Conservation (phyloP, 106 monocot species). For the Dioscorea alata region DNA sequence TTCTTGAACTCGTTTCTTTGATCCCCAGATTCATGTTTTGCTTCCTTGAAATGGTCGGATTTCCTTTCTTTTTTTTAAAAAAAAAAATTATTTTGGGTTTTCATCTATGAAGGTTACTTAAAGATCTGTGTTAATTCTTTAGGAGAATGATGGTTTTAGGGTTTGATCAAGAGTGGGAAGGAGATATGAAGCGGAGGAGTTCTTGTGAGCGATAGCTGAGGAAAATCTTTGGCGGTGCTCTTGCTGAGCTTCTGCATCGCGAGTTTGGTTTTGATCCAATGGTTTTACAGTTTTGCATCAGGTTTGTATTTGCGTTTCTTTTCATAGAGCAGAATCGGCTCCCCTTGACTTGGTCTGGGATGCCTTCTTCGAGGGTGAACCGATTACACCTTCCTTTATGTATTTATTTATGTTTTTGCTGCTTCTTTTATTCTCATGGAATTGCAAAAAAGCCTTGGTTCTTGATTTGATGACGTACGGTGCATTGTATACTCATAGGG, state of each 20-base stretch:
- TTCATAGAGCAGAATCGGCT: constrained; percentile 90
- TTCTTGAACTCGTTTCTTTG: background rate
- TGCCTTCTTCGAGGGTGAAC: constrained; percentile 63
- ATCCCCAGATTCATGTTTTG: background rate
- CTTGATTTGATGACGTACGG: background rate
- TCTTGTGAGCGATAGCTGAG: constrained; percentile 18
- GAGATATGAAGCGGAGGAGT: constrained; percentile 58
- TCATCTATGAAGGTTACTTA: background rate
- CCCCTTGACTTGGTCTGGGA: constrained; percentile 83
- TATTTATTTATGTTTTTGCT: too few species aligned
- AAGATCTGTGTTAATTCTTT: background rate
- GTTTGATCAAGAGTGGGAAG: constrained; percentile 2
- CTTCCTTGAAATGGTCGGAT: background rate
- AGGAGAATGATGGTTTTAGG: background rate
- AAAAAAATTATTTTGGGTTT: background rate
- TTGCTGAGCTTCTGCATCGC: constrained; percentile 38
- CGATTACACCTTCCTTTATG: too few species aligned
- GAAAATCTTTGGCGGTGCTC: constrained; percentile 25
- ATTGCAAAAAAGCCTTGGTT: background rate
- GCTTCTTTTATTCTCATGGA: too few species aligned
- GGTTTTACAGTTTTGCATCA: constrained; percentile 10
- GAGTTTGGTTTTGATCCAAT: constrained; percentile 32
- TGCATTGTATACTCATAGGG: constrained; percentile 26
- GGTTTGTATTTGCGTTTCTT: constrained; percentile 70
- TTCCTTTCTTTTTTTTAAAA: background rate